Percentiles rank a stretch among this genome's conserved stretches.
These are phyloP conservation scores for Ophiobolus disseminans DNA, from an alignment of 2,329 filamentous ascomycete species.

Conservation along the genomic window DNA sequence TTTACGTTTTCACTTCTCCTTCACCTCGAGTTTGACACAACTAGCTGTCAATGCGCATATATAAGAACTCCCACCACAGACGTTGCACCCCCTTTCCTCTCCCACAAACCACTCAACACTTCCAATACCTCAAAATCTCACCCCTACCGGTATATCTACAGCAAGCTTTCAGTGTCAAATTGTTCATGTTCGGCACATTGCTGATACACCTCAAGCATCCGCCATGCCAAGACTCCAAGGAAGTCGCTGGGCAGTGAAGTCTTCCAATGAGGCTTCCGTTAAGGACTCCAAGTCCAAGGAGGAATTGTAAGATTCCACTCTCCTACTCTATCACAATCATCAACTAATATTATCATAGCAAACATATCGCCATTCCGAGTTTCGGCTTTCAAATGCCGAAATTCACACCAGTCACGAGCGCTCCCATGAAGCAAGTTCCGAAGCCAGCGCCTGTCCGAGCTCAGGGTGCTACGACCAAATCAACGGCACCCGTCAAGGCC, in stretches of 20 bases:
- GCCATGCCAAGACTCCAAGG: neutral
- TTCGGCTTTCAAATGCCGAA: slow-evolving; percentile 1
- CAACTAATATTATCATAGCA: neutral
- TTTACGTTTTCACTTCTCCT: too few relatives aligned
- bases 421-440: neutral
- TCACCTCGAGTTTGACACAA: too few relatives aligned
- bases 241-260: neutral
- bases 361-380: neutral
- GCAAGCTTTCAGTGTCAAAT: neutral
- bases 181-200: neutral
- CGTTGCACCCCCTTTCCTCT: too few relatives aligned
- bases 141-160: too few relatives aligned
- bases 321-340: neutral
- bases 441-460: neutral
- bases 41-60: too few relatives aligned
- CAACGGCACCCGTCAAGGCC: neutral
- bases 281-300: neutral
- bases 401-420: neutral
- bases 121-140: too few relatives aligned
- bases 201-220: neutral
- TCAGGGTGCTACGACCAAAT: neutral
- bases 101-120: too few relatives aligned
- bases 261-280: neutral
- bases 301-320: neutral
- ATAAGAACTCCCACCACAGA: too few relatives aligned